Conservation (phyloP, 1,139 yeast species). For the Debaryomycetaceae sp. region DNA sequence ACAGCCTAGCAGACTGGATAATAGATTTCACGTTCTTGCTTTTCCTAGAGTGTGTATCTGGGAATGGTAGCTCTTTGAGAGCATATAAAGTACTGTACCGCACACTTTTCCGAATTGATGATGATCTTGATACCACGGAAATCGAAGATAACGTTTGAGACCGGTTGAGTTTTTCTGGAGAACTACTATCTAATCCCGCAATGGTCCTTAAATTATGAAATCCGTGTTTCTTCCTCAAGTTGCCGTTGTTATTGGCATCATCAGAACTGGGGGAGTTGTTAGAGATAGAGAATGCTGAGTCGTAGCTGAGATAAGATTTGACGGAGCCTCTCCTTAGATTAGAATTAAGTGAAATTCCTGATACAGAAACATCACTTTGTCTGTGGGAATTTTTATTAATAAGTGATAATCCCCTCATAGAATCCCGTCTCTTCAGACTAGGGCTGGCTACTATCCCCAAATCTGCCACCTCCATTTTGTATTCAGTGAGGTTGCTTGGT, state of each 20-base stretch:
- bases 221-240: constrained; percentile 38
- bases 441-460: constrained; percentile 47
- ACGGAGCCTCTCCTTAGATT: constrained; percentile 34
- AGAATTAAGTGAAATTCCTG: constrained; percentile 17
- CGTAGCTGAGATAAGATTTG: constrained; percentile 54
- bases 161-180: neutral
- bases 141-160: constrained; percentile 18
- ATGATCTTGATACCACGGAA: constrained; percentile 24
- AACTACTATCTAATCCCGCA: constrained; percentile 12
- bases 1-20: constrained; percentile 17
- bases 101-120: constrained; percentile 28
- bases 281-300: constrained; percentile 48
- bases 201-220: constrained; percentile 32
- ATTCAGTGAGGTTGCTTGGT: constrained; percentile 40
- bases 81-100: constrained; percentile 41
- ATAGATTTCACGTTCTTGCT: constrained; percentile 6
- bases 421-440: constrained; percentile 21
- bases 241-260: constrained; percentile 14
- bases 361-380: neutral
- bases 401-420: constrained; percentile 19
- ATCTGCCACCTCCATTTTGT: constrained; percentile 43
- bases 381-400: constrained; percentile 16
- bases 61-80: constrained; percentile 41
- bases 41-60: constrained; percentile 14
- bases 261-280: constrained; percentile 19